Percentiles rank a stretch among this genome's conserved stretches.
Conservation (phyloP, 345 rosid genomes). For the Noccaea caerulescens region DNA sequence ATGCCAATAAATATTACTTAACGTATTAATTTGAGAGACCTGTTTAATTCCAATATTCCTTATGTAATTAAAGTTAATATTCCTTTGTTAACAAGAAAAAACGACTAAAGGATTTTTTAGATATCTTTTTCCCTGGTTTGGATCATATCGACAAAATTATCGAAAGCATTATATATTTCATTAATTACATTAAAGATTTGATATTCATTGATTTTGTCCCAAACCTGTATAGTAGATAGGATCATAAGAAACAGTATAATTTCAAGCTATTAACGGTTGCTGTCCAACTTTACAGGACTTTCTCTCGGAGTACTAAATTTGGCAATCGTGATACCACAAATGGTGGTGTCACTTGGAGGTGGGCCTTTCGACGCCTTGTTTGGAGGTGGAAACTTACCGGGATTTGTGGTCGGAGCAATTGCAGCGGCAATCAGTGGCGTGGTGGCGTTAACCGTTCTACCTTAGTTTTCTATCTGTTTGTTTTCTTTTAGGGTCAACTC, state of each 20-base stretch:
- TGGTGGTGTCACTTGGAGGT: slow-evolving; percentile 35
- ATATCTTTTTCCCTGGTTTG: not conserved
- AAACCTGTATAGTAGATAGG: too few species aligned
- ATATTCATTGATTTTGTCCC: too few species aligned
- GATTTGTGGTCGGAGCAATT: slow-evolving; percentile 34
- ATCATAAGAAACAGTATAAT: too few species aligned
- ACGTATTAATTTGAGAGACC: not conserved
- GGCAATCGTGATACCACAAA: slow-evolving; percentile 72
- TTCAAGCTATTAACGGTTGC: not conserved
- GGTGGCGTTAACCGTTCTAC: slow-evolving; percentile 27
- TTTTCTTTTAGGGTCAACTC: not conserved
- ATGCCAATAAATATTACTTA: not conserved
- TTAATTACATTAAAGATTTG: too few species aligned
- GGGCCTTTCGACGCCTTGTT: slow-evolving; percentile 35
- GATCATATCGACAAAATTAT: too few species aligned
- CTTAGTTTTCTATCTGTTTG: not conserved
- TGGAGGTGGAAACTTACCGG: slow-evolving; percentile 42
- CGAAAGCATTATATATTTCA: too few species aligned
- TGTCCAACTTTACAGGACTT: slow-evolving; percentile 53
- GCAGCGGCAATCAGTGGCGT: slow-evolving; percentile 33
- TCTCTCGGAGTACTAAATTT: slow-evolving; percentile 81
- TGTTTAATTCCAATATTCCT: not conserved
- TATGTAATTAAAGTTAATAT: too few species aligned
- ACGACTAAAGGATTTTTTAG: not conserved
- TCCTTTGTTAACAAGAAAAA: too few species aligned